Evolutionary conservation across 768 basidiomycete genomes (phyloP).

Genomic region (Lactarius tabidus): DNA sequence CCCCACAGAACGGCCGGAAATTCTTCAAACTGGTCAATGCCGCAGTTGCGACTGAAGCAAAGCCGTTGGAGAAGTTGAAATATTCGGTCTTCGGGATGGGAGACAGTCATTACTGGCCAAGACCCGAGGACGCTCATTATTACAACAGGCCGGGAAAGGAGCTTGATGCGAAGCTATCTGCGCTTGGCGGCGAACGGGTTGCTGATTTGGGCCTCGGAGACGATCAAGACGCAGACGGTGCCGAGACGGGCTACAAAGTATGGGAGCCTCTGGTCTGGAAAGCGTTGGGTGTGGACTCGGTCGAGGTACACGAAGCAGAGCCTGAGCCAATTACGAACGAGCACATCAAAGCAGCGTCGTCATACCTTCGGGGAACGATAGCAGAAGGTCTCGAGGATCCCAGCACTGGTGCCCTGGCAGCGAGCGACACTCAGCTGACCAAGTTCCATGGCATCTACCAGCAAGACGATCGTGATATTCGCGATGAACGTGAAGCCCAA

Average conservation of each 20-base stretch:
- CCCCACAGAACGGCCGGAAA: conserved; percentile 92
- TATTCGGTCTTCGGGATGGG: conserved; percentile 92
- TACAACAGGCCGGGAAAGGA: conserved; percentile 98
- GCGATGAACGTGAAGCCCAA: conserved; percentile 89
- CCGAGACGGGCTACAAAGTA: conserved; percentile 92
- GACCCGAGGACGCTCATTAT: conserved; percentile 93
- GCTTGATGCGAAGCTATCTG: conserved; percentile 72
- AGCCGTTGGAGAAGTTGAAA: conserved; percentile 58
- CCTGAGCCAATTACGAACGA: conserved; percentile 98
- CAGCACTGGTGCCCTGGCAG: conserved; percentile 84
- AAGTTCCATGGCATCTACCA: conserved; percentile 98
- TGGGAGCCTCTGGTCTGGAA: conserved; percentile 97
- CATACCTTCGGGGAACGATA: conserved; percentile 93
- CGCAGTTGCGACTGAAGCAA: conserved; percentile 52
- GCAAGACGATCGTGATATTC: conserved; percentile 97
- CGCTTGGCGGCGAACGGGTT: conserved; percentile 75
- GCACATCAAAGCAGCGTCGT: conserved; percentile 96
- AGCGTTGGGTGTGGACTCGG: conserved; percentile 81
- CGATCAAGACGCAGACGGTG: conserved; percentile 96
- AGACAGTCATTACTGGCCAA: conserved; percentile 99
- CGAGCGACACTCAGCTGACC: conserved; percentile 89
- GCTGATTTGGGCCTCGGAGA: conserved; percentile 82
- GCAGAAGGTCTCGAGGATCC: conserved; percentile 83
- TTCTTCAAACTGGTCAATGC: conserved; percentile 85
- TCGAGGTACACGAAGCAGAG: conserved; percentile 88